These are phyloP conservation scores for Scheffersomyces lignicola DNA, from an alignment of 1,139 yeast genomes.

Conservation along the genomic window DNA sequence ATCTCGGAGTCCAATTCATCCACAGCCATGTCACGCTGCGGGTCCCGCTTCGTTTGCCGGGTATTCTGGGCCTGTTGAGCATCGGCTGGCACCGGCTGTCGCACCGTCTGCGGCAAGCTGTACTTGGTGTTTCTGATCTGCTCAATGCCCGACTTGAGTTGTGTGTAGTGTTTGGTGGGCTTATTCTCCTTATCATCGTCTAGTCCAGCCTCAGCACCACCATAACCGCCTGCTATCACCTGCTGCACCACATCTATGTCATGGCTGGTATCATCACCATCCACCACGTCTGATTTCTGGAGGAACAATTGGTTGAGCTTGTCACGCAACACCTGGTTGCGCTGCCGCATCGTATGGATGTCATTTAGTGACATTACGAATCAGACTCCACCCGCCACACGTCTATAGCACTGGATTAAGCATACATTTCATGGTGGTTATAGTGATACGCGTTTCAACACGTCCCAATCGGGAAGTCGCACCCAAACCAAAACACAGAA, in stretches of 20 bases:
- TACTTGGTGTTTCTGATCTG: conserved; percentile 3
- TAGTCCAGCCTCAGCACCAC: neutral
- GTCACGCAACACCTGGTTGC: neutral
- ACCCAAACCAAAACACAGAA: no score
- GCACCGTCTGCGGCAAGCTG: conserved; percentile 1
- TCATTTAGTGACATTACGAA: neutral
- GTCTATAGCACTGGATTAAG: no score
- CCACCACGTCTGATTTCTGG: neutral
- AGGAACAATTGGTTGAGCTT: neutral
- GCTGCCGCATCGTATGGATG: neutral
- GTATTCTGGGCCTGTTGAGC: no score
- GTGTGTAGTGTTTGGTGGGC: neutral
- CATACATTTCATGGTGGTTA: no score
- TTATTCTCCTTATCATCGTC: neutral
- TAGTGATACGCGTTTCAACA: no score
- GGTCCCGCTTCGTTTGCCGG: neutral
- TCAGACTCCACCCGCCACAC: neutral
- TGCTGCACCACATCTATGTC: conserved; percentile 1
- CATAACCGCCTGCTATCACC: neutral
- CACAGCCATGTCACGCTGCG: neutral
- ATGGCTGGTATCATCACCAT: conserved; percentile 1
- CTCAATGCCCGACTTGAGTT: neutral
- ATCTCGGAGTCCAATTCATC: neutral
- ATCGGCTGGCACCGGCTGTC: no score
- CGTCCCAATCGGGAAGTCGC: no score